phyloP scores from a whole-genome alignment of 257 asterid species.

The Gentiana straminea region DNA sequence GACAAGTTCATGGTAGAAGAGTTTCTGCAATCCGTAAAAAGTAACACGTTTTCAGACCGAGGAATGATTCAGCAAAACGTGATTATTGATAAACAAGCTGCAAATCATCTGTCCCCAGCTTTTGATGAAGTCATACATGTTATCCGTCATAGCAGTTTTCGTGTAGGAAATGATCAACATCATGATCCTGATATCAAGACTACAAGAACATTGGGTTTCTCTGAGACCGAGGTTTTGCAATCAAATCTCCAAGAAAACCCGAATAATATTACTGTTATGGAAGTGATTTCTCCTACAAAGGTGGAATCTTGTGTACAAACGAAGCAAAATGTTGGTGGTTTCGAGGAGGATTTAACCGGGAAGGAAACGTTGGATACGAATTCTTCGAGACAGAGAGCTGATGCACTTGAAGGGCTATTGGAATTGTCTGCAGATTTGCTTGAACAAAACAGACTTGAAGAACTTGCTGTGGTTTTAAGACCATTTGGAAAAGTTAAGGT shows the following conservation, averaged over 20 bases:
- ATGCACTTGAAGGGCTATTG: conserved; percentile 87
- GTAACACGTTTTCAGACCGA: conserved; percentile 24
- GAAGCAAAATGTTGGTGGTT: conserved; percentile 15
- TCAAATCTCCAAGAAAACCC: conserved; percentile 26
- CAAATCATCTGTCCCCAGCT: conserved; percentile 33
- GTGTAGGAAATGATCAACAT: conserved; percentile 39
- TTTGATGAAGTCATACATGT: conserved; percentile 58
- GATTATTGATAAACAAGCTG: conserved; percentile 25
- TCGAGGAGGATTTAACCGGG: conserved; percentile 31
- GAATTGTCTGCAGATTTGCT: conserved; percentile 97
- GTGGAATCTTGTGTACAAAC: conserved; percentile 26
- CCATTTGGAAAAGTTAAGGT: conserved; percentile 97
- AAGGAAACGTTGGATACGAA: conserved; percentile 68
- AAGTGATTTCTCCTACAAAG: conserved; percentile 21
- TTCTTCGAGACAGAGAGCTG: conserved; percentile 88
- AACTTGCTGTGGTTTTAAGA: conserved; percentile 71
- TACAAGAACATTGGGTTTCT: conserved; percentile 23
- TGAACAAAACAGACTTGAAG: conserved; percentile 77
- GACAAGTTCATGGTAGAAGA: conserved; percentile 48
- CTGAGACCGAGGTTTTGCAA: conserved; percentile 19
- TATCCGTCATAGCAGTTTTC: conserved; percentile 57
- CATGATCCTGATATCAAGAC: conserved; percentile 32
- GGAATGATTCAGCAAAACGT: conserved; percentile 33
- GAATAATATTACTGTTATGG: conserved; percentile 44
- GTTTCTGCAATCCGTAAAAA: conserved; percentile 26